phyloP scores from a whole-genome alignment of 1,284 basidiomycete genomes.

The Papiliotrema nemorosa region DNA sequence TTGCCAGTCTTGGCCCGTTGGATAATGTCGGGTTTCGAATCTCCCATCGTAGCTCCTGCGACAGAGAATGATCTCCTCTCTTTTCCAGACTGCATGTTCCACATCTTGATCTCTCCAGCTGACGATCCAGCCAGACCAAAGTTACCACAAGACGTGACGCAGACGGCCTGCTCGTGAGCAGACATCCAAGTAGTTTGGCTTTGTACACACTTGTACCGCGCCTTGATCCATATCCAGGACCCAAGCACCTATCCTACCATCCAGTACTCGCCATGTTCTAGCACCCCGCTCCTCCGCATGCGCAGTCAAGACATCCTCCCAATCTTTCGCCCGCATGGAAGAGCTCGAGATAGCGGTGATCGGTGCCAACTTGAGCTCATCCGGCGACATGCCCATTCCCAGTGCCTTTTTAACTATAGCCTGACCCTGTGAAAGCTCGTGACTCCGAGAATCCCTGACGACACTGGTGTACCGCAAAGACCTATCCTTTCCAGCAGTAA shows the following conservation, averaged over 20 bases:
- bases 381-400: slow-evolving; percentile 70
- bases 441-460: slow-evolving; percentile 86
- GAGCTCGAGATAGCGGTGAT: slow-evolving; percentile 76
- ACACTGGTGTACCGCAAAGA: slow-evolving; percentile 86
- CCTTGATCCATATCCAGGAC: slow-evolving; percentile 52
- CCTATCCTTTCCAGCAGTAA: slow-evolving; percentile 79
- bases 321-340: slow-evolving; percentile 80
- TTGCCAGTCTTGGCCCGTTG: slow-evolving; percentile 27
- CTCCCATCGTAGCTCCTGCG: slow-evolving; percentile 59
- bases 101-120: slow-evolving; percentile 74
- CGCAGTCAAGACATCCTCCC: slow-evolving; percentile 93
- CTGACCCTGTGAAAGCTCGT: slow-evolving; percentile 88
- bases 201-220: slow-evolving; percentile 37
- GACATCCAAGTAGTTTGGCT: too few species aligned
- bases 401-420: slow-evolving; percentile 81
- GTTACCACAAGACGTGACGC: slow-evolving; percentile 92
- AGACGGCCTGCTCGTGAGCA: slow-evolving; percentile 62
- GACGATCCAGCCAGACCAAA: slow-evolving; percentile 84
- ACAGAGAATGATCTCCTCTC: slow-evolving; percentile 69
- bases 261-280: slow-evolving; percentile 79
- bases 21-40: slow-evolving; percentile 51
- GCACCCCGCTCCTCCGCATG: slow-evolving; percentile 77
- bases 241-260: slow-evolving; percentile 73
- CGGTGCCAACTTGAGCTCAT: slow-evolving; percentile 75
- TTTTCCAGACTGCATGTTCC: slow-evolving; percentile 95